phyloP scores from a whole-genome alignment of 805 yeast species.

The Candida ortonii region DNA sequence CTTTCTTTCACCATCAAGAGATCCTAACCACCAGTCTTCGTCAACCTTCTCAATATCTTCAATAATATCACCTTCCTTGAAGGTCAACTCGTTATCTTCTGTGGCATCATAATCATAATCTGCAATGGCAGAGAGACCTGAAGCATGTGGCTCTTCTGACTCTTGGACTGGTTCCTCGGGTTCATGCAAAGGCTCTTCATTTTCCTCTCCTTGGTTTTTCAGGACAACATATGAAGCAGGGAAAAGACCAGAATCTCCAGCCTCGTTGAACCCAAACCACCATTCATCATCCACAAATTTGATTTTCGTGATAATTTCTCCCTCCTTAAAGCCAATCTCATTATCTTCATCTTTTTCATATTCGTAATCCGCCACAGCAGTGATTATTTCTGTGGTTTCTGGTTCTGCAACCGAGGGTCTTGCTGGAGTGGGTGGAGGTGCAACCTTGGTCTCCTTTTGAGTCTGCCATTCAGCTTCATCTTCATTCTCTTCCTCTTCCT shows the following conservation, averaged over 20 bases:
- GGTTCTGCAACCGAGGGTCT: conserved; percentile 20
- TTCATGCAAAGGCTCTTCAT: conserved; percentile 21
- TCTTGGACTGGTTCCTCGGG: conserved; percentile 13
- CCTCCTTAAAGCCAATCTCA: conserved; percentile 65
- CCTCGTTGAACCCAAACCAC: conserved; percentile 46
- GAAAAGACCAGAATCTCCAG: conserved; percentile 52
- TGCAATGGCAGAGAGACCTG: conserved; percentile 54
- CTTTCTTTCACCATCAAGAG: conserved; percentile 71
- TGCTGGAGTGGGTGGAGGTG: conserved; percentile 20
- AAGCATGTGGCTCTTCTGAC: conserved; percentile 22
- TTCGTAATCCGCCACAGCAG: conserved; percentile 81
- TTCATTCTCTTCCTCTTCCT: conserved; percentile 23
- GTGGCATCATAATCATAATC: conserved; percentile 82
- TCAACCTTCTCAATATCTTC: conserved; percentile 83
- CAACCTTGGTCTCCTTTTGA: conserved; percentile 14
- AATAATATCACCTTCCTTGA: conserved; percentile 79
- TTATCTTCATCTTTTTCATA: conserved; percentile 74
- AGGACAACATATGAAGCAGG: conserved; percentile 52
- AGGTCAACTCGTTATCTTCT: conserved; percentile 87
- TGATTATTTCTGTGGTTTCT: conserved; percentile 17
- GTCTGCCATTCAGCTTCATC: conserved; percentile 21
- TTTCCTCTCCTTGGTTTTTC: no score
- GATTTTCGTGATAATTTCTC: conserved; percentile 63
- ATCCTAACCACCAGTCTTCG: conserved; percentile 98
- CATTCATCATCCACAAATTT: conserved; percentile 74